A percentile compares a stretch with the other conserved stretches of the same genome.
Evolutionary conservation across 805 yeast species (phyloP).

Genomic region (Starmera caribaea): DNA sequence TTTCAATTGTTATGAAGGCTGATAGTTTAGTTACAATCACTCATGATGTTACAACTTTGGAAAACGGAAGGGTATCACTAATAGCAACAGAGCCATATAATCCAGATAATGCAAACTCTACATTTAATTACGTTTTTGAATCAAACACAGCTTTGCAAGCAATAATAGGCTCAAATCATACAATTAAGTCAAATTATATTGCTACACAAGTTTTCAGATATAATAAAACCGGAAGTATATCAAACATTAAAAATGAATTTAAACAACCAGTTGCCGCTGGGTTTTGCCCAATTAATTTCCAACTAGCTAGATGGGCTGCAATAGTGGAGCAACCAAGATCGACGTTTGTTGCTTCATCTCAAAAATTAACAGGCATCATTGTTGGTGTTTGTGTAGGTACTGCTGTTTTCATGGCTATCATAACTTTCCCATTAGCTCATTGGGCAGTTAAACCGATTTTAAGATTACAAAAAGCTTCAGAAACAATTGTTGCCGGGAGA

Average conservation of each 20-base stretch:
- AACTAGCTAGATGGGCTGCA: constrained; percentile 58
- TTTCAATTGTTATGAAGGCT: constrained; percentile 49
- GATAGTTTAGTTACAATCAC: constrained; percentile 30
- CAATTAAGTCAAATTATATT: constrained; percentile 23
- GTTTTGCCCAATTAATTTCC: constrained; percentile 34
- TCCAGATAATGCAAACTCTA: constrained; percentile 16
- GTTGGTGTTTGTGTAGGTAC: constrained; percentile 72
- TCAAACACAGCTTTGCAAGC: constrained; percentile 18
- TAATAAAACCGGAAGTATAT: constrained; percentile 30
- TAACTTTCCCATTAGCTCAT: constrained; percentile 79
- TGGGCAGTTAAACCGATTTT: constrained; percentile 80
- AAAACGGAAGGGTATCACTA: constrained; percentile 23
- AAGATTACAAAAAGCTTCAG: constrained; percentile 73
- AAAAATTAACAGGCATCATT: constrained; percentile 54
- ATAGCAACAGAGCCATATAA: constrained; percentile 18
- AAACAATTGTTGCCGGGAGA: constrained; percentile 34
- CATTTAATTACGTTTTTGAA: constrained; percentile 34
- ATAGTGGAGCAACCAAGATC: constrained; percentile 53
- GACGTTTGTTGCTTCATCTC: constrained; percentile 54
- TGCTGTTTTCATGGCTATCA: constrained; percentile 60
- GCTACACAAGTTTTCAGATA: constrained; percentile 25
- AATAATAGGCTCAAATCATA: constrained; percentile 8
- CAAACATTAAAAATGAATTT: constrained; percentile 26
- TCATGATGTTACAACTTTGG: constrained; percentile 32
- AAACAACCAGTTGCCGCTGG: constrained; percentile 44